These are phyloP conservation scores for Annulohypoxylon maeteangense DNA, from an alignment of 495 filamentous ascomycete genomes.

Conservation along the genomic window DNA sequence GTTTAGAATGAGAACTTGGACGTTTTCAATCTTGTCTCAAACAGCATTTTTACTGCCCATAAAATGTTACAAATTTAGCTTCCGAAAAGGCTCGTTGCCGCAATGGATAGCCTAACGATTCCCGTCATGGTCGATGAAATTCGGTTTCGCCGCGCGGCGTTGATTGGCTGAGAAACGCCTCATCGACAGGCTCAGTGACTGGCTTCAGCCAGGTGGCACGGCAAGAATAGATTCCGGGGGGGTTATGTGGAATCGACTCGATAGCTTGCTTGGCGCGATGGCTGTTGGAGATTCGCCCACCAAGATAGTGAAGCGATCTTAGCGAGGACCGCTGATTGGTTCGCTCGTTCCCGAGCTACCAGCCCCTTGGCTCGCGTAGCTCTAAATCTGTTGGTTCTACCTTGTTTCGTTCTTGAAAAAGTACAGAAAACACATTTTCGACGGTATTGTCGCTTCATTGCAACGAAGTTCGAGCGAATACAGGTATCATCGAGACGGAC, in stretches of 20 bases:
- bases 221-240: slow-evolving; percentile 10
- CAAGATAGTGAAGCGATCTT: slow-evolving; percentile 7
- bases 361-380: background rate
- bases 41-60: background rate
- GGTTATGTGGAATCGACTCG: background rate
- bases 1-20: too few species aligned
- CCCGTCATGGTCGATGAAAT: background rate
- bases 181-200: background rate
- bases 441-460: background rate
- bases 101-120: background rate
- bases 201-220: slow-evolving; percentile 22
- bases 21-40: too few species aligned
- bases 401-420: background rate
- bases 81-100: background rate
- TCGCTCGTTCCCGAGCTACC: slow-evolving; percentile 2
- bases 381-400: background rate
- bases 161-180: slow-evolving; percentile 15
- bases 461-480: background rate
- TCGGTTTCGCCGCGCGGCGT: slow-evolving; percentile 11
- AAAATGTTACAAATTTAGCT: background rate
- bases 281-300: slow-evolving; percentile 16
- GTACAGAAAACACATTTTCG: background rate
- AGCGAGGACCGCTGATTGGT: slow-evolving; percentile 14
- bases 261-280: slow-evolving; percentile 22
- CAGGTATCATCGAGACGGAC: background rate